Conservation (phyloP, 192 early-diverging fungal species). For the Gamsiella multidivaricata region DNA sequence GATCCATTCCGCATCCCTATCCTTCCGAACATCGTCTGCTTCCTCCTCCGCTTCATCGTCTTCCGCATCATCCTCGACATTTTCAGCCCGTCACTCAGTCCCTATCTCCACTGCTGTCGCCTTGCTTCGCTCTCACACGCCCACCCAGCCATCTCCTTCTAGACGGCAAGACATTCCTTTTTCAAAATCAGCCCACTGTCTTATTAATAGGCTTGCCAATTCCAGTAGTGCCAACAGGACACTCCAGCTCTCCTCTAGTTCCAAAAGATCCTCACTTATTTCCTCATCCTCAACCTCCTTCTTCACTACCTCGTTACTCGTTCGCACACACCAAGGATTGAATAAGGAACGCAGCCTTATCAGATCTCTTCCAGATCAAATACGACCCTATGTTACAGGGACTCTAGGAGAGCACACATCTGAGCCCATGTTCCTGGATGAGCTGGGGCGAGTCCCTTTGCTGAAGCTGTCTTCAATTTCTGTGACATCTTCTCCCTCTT, state of each 20-base stretch:
- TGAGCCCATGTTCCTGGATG: conserved; percentile 7
- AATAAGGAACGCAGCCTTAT: background rate
- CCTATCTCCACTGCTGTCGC: background rate
- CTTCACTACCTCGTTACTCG: too few species aligned
- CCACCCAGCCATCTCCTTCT: background rate
- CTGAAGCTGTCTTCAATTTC: conserved; percentile 7
- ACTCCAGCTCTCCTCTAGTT: background rate
- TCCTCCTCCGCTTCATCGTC: background rate
- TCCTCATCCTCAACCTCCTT: background rate
- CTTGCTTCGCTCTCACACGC: background rate
- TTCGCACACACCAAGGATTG: too few species aligned
- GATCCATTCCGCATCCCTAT: conserved; percentile 41
- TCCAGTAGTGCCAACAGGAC: too few species aligned
- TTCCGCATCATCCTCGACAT: background rate
- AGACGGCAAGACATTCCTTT: conserved; percentile 1
- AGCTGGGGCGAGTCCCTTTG: conserved; percentile 11
- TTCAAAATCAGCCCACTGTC: background rate
- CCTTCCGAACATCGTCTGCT: conserved; percentile 22
- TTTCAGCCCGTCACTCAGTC: background rate
- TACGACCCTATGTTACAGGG: background rate
- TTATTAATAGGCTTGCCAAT: conserved; percentile 4
- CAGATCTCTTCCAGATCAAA: background rate
- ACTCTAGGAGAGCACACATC: background rate
- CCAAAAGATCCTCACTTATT: background rate
- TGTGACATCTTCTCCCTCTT: background rate